These are phyloP conservation scores for Triticum monococcum DNA, from an alignment of 176 grass and related monocot genomes.

Conservation along the genomic window DNA sequence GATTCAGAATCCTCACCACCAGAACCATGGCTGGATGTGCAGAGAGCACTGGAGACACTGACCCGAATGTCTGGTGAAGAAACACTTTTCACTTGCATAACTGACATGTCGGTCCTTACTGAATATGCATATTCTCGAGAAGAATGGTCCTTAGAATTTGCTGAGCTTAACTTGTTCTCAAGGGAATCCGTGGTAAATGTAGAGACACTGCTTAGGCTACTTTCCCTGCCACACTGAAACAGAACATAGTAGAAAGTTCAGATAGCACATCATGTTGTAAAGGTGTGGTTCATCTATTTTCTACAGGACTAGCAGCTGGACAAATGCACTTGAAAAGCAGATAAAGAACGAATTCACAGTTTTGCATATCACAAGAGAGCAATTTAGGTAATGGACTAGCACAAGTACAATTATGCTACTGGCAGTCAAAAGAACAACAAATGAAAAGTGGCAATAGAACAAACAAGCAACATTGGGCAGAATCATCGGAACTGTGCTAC, in stretches of 20 bases:
- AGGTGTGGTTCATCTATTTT: slow-evolving; percentile 10
- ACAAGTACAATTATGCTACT: background rate
- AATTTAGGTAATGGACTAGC: background rate
- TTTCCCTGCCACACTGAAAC: slow-evolving; percentile 72
- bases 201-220: slow-evolving; percentile 79
- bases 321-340: background rate
- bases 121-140: slow-evolving; percentile 60
- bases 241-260: slow-evolving; percentile 19
- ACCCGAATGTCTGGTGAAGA: slow-evolving; percentile 76
- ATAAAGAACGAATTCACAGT: background rate
- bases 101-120: slow-evolving; percentile 70
- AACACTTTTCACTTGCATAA: slow-evolving; percentile 87
- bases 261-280: slow-evolving; percentile 6
- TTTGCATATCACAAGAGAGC: background rate
- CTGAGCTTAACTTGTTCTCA: slow-evolving; percentile 76
- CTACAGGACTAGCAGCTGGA: background rate
- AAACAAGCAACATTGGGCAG: no score
- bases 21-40: slow-evolving; percentile 98
- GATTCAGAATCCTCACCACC: slow-evolving; percentile 86
- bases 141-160: slow-evolving; percentile 59
- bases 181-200: slow-evolving; percentile 46
- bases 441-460: no score
- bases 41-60: slow-evolving; percentile 90
- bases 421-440: background rate
- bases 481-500: background rate